Conservation (phyloP, 371 early-diverging fungal genomes). For the Rhizopus delemar region DNA sequence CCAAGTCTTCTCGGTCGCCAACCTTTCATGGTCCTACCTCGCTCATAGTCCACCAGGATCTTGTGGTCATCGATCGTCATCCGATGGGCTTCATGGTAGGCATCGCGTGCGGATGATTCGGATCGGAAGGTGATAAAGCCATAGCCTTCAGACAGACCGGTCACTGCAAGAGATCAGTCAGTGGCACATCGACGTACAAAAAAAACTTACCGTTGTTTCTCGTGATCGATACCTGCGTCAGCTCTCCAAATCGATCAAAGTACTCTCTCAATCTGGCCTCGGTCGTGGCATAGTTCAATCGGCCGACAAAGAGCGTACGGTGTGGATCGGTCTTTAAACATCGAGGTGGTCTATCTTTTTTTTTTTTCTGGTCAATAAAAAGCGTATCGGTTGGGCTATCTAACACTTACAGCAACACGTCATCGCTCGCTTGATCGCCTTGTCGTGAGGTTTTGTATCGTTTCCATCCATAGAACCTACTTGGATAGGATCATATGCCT, state of each 20-base stretch:
- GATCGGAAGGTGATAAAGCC: slow-evolving; percentile 54
- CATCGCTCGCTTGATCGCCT: slow-evolving; percentile 51
- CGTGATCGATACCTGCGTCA: slow-evolving; percentile 28
- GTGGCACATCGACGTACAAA: background rate
- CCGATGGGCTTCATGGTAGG: slow-evolving; percentile 46
- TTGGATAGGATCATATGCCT: slow-evolving; percentile 54
- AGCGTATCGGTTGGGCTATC: background rate
- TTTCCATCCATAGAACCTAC: slow-evolving; percentile 64
- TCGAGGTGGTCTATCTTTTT: slow-evolving; percentile 38
- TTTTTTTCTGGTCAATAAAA: background rate
- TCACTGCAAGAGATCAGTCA: slow-evolving; percentile 38
- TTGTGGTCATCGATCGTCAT: slow-evolving; percentile 40
- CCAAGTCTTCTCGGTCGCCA: slow-evolving; percentile 67
- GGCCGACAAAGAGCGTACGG: slow-evolving; percentile 55
- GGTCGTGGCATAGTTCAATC: slow-evolving; percentile 48
- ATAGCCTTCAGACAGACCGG: slow-evolving; percentile 59
- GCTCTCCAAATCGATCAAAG: slow-evolving; percentile 47
- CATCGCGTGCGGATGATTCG: slow-evolving; percentile 35
- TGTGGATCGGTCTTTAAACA: slow-evolving; percentile 37
- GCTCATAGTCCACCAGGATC: slow-evolving; percentile 65
- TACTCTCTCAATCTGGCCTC: slow-evolving; percentile 21
- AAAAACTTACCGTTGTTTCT: slow-evolving; percentile 42
- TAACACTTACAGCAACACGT: slow-evolving; percentile 7
- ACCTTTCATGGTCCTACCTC: slow-evolving; percentile 51
- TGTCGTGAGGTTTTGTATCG: slow-evolving; percentile 52